Percentiles rank a stretch among this genome's conserved stretches.
These are phyloP conservation scores for Bryoerythrophyllum caledonicum DNA, from an alignment of 225 moss, liverwort and hornwort genomes.

Conservation along the genomic window DNA sequence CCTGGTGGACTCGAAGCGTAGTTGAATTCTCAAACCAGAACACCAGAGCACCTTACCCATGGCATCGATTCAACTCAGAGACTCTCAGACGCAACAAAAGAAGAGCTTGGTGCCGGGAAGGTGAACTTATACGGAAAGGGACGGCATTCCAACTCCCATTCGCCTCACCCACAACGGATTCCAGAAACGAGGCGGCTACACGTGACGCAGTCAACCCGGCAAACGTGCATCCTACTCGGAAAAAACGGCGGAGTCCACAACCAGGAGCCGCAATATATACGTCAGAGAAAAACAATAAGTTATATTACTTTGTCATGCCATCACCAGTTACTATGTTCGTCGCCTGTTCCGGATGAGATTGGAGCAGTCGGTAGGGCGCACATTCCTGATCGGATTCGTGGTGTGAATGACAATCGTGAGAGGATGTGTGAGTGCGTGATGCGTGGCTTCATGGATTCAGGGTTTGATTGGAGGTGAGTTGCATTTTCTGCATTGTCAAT, in stretches of 20 bases:
- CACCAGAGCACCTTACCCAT: background rate
- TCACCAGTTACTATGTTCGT: background rate
- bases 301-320: background rate
- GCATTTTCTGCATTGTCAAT: background rate
- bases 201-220: conserved; percentile 24
- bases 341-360: background rate
- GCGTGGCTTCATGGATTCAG: too few relatives aligned
- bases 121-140: background rate
- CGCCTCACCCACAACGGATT: conserved; percentile 6
- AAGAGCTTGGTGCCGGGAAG: too few relatives aligned
- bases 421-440: background rate
- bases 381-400: background rate
- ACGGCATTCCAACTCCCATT: background rate
- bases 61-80: background rate
- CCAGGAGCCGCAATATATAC: background rate
- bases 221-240: background rate
- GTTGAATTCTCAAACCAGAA: conserved; percentile 1
- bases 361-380: background rate
- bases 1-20: background rate
- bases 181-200: conserved; percentile 9
- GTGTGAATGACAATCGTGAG: conserved; percentile 3
- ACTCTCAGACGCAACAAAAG: too few relatives aligned
- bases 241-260: background rate
- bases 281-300: background rate
- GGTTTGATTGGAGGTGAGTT: too few relatives aligned